Evolutionary conservation across 192 early-diverging fungal species (phyloP).

Genomic region (Backusella parvicylindrica): DNA sequence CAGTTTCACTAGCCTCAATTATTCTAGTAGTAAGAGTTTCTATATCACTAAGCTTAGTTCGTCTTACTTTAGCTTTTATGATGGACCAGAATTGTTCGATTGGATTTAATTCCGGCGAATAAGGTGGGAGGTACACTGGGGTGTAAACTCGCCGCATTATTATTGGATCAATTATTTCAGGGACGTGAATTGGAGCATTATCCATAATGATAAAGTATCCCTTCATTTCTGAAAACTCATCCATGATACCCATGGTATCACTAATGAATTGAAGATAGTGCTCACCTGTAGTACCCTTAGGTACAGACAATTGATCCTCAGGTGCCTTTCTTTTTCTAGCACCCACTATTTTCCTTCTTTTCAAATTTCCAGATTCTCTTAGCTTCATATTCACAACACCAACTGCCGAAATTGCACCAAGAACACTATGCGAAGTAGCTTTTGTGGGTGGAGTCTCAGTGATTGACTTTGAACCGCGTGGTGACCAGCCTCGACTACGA

Average conservation of each 20-base stretch:
- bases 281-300: no score
- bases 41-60: no score
- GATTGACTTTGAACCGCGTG: background rate
- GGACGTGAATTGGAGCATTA: constrained; percentile 13
- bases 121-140: constrained; percentile 9
- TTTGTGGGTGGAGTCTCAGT: background rate
- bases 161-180: no score
- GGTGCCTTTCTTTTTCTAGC: constrained; percentile 2
- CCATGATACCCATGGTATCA: background rate
- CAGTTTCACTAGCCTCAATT: no score
- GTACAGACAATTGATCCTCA: background rate
- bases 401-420: no score
- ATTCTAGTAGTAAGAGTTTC: no score
- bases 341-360: background rate
- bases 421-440: background rate
- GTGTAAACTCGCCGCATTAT: background rate
- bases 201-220: no score
- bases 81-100: no score
- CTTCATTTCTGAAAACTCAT: constrained; percentile 1
- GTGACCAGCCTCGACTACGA: background rate
- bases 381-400: no score
- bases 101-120: no score
- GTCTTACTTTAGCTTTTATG: no score
- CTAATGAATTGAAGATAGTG: background rate
- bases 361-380: no score